A percentile compares a stretch with the other conserved stretches of the same genome.
phyloP scores from a whole-genome alignment of 2,329 filamentous ascomycete species.

The Arthrobotrys musiformis region DNA sequence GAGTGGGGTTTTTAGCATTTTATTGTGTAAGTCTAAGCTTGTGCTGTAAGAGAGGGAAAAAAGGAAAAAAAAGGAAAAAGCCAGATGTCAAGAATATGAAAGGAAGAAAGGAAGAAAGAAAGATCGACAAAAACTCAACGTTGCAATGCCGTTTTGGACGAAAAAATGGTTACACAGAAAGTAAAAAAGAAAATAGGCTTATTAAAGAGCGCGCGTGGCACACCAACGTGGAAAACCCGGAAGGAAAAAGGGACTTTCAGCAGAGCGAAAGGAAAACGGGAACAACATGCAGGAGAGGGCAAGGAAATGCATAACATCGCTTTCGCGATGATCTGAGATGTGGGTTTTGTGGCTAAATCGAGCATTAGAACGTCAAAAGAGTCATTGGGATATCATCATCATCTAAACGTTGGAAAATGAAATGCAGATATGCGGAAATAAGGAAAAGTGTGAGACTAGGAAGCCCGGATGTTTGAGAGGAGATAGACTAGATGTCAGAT shows the following conservation, averaged over 20 bases:
- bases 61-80: not conserved
- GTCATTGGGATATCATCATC: conserved; percentile 47
- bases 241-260: not conserved
- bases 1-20: not conserved
- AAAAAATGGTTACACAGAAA: conserved; percentile 15
- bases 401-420: conserved; percentile 3
- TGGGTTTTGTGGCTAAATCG: conserved; percentile 27
- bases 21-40: not conserved
- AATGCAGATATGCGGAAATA: not conserved
- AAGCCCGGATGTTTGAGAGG: not conserved
- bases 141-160: conserved; percentile 1
- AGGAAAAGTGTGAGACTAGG: not conserved
- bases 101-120: not conserved
- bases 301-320: not conserved
- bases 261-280: not conserved
- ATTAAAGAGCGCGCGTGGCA: not conserved
- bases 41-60: not conserved
- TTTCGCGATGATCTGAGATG: not conserved
- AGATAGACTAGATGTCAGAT: not conserved
- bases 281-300: not conserved
- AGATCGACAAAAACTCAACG: not conserved
- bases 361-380: conserved; percentile 7
- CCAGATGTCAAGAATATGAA: conserved; percentile 9
- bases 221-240: not conserved
- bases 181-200: not conserved